Percentiles rank a stretch among this genome's conserved stretches.
Conservation (phyloP, 192 early-diverging fungal genomes). For the Coemansia sp. region DNA sequence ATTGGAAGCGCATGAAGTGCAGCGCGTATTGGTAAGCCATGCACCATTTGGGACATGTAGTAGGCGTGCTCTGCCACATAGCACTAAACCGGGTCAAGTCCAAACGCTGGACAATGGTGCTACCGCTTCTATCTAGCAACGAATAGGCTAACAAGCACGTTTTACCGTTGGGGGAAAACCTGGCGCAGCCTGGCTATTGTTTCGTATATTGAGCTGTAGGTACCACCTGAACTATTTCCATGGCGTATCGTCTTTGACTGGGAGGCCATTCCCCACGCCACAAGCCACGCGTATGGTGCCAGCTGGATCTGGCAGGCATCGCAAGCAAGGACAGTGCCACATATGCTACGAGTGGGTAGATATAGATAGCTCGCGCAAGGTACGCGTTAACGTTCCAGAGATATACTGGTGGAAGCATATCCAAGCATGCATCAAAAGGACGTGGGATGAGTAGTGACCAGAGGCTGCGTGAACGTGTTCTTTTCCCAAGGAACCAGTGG, state of each 20-base stretch:
- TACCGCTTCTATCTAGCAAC: not conserved
- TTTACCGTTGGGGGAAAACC: not conserved
- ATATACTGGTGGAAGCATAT: slow-evolving; percentile 63
- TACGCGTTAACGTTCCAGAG: slow-evolving; percentile 52
- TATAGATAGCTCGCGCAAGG: slow-evolving; percentile 40
- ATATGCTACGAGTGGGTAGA: slow-evolving; percentile 51
- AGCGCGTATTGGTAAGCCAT: slow-evolving; percentile 59
- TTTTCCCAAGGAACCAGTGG: not conserved
- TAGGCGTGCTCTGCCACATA: not conserved
- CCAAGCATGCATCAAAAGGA: slow-evolving; percentile 51
- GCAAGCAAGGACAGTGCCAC: slow-evolving; percentile 52
- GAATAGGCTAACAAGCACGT: not conserved
- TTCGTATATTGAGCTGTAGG: slow-evolving; percentile 28
- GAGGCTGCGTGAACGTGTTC: not conserved
- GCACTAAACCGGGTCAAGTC: slow-evolving; percentile 15
- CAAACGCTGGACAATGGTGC: not conserved
- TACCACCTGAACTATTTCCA: slow-evolving; percentile 60
- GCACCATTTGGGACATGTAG: not conserved
- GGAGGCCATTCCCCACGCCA: slow-evolving; percentile 48
- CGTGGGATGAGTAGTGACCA: slow-evolving; percentile 19
- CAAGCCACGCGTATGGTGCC: slow-evolving; percentile 21
- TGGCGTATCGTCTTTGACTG: slow-evolving; percentile 54
- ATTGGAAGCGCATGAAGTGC: slow-evolving; percentile 58
- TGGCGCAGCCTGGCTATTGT: not conserved
- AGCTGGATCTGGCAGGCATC: slow-evolving; percentile 3